Evolutionary conservation across 2,329 filamentous ascomycete species (phyloP).

Genomic region (Teratosphaeria gauchensis): DNA sequence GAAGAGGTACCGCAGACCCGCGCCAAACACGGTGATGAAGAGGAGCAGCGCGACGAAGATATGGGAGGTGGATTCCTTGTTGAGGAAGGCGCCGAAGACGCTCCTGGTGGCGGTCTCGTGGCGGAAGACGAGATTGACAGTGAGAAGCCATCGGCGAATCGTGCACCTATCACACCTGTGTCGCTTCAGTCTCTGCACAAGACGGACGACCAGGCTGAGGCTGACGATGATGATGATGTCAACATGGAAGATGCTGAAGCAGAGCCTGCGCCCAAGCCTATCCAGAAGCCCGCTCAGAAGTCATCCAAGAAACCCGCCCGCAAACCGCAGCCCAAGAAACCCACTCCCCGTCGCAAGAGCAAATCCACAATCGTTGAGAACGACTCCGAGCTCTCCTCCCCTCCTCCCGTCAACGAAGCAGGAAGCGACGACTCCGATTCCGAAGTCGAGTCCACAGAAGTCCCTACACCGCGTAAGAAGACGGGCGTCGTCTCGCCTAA

Average conservation of each 20-base stretch:
- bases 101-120: constrained; percentile 28
- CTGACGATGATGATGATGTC: constrained; percentile 6
- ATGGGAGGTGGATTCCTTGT: constrained; percentile 18
- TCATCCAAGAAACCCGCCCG: constrained; percentile 1
- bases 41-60: constrained; percentile 9
- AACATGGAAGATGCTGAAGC: not conserved
- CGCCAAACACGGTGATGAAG: constrained; percentile 10
- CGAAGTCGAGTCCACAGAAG: not conserved
- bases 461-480: not conserved
- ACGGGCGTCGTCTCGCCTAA: not conserved
- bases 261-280: not conserved
- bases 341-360: not conserved
- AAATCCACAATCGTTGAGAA: not conserved
- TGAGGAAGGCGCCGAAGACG: constrained; percentile 16
- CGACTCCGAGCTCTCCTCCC: not conserved
- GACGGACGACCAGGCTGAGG: constrained; percentile 16
- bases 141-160: constrained; percentile 4
- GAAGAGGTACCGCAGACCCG: constrained; percentile 24
- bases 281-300: not conserved
- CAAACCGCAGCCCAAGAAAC: constrained; percentile 1
- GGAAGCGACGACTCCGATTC: not conserved
- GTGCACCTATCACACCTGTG: constrained; percentile 14
- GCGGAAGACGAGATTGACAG: constrained; percentile 26
- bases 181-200: constrained; percentile 19
- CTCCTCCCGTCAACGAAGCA: not conserved